Evolutionary conservation across 1,139 yeast genomes (phyloP), one percentile per base, ranked within the genome.

Genomic region (Spencermartinsiella ligniputridi): DNA sequence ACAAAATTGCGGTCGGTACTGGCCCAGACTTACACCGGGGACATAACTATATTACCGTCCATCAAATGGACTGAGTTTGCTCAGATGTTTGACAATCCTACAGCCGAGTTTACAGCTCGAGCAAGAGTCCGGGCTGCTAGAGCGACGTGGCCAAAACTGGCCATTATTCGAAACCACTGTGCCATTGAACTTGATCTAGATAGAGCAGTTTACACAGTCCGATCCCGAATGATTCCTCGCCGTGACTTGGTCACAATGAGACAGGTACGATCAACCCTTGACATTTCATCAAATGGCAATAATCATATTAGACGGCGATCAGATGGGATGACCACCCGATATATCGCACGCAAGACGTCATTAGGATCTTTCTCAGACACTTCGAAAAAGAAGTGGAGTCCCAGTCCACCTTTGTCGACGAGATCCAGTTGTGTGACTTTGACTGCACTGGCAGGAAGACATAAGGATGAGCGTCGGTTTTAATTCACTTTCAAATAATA

Each of bases 121-220:
- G 83, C 89, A 46, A 76, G 83, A 5, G 72, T 81, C 36, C 75
- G 95, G 51, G 98, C 97, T 1, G 95, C 95, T 0, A 71, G 86
- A 50, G 92, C 97, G 0, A 82, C 96, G 0, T 92, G 97, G 97
- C 95, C 96, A 0, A 86, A 87, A 57, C 67, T 90, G 2, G 78
- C 95, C 1, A 74, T 89, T 33, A 87, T 90, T 40, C 76, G 82
- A 52, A 90, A 90, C 61, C 96, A 88, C 58, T 88, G 96, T 62
- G 82, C 92, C 0, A 80, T 89, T 34, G 98, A 92, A 58, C 83
- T 90, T 63, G 86, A 90, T 0, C 67, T 92, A 37, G 97, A 90
- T 64, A 77, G 76, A 50, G 85, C 95, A 3, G 88, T 90, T 3
- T 73, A 81, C 18, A 61, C 67, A 8, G 65, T 89, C 46, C 74